Evolutionary conservation across 768 basidiomycete species (phyloP), one percentile per base, ranked within the genome.

Genomic region (Asterophora lycoperdoides): DNA sequence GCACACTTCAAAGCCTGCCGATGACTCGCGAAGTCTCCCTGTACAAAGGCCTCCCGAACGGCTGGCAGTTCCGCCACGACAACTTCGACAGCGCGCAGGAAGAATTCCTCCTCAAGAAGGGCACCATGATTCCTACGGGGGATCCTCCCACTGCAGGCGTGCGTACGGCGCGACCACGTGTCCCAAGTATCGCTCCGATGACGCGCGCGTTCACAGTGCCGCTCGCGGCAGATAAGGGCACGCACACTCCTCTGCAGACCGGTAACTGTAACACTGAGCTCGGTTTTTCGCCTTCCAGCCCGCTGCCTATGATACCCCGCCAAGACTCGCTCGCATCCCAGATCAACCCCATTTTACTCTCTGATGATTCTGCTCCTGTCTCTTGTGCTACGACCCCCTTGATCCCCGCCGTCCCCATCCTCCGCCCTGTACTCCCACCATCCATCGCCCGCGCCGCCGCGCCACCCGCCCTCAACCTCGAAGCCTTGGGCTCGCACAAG

Each of bases 11-110:
- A 9, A 58, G 61, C 44, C 58, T 55, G 19, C 63, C 70, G 14
- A 74, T 77, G 74, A 60, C 67, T 51, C 72, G 74, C 23, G 74
- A 76, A 52, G 73, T 75, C 23, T 73, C 75, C 23, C 62, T 77
- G 6, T 75, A 70, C 59, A 66, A 68, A 44, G 74, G 75, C 14
- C 64, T 75, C 29, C 75, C 74, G 2, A 72, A 73, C 46, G 75
- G 74, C 19, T 76, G 74, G 75, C 75, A 75, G 48, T 73, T 65
- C 55, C 63, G 68, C 48, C 60, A 71, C 49, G 62, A 67, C 9
- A 68, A 69, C 32, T 69, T 68, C 48, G 58, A 67, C 53, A 62
- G 63, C 14, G 53, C 51, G 8, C 45, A 61, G 48, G 49, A 69
- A 59, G 60, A 64, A 56, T 57, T 51, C 45, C 42, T 46, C 11